Base-by-base conservation (phyloP, 768 basidiomycete species). In the Xanthoconium stramineum region DNA sequence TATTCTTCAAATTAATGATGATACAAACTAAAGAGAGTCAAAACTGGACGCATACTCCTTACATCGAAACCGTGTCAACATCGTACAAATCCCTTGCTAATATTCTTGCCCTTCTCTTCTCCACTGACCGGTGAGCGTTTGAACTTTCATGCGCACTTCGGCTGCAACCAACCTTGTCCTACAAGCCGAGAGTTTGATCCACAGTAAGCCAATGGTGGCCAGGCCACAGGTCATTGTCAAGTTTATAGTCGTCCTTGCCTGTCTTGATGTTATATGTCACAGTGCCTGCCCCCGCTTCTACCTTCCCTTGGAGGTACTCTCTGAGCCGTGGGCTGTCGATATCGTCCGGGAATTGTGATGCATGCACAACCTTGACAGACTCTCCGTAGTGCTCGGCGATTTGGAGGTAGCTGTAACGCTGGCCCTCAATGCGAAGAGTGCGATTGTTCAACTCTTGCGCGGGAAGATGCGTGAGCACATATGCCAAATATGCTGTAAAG, bases 201-300 rank as follows among this genome's bases (percentile, higher is more conserved):
- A 69, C 63, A 24, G 64, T 65, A 50, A 58, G 52, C 68, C 72
- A 72, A 37, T 55, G 52, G 33, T 70, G 66, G 19, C 52, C 65
- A 24, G 53, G 53, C 66, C 66, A 66, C 17, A 68, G 50, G 33
- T 68, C 24, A 24, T 24, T 70, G 17, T 70, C 70, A 47, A 55
- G 59, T 40, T 68, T 58, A 7, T 57, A 32, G 6, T 54, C 57
- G 30, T 71, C 64, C 15, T 56, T 52, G 30, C 56, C 50, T 12
- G 52, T 53, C 32, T 56, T 49, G 47, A 43, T 32, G n/a, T 54
- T 11, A 11, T 65, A 56, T 10, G 54, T 54, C 51, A 49, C 39
- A 15, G 53, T 60, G 4, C 46, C 56, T 6, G 33, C 47, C 15
- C 61, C 50, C 39, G 47, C 45, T 17, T 61, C 54, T 11, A 29